phyloP scores from a whole-genome alignment of 139 green algal species.

The Desmodesmus armatus region DNA sequence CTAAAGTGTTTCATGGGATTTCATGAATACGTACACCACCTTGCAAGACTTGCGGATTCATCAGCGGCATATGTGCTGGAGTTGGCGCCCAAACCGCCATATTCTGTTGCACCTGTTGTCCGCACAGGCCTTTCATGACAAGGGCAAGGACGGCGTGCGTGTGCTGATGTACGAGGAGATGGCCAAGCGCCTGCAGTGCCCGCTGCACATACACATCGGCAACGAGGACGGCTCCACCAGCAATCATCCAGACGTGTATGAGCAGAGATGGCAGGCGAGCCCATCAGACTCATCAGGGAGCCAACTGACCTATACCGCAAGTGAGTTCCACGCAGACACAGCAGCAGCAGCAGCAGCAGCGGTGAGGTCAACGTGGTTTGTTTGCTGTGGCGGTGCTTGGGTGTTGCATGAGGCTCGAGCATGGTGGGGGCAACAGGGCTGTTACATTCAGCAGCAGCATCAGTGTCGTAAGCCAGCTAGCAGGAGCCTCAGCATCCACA shows the following conservation, averaged over 20 bases:
- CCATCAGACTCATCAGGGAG: conserved; percentile 31
- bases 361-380: not conserved
- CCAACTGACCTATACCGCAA: conserved; percentile 28
- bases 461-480: no score
- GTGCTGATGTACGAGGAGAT: conserved; percentile 45
- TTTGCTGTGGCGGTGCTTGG: not conserved
- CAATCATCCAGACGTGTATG: conserved; percentile 19
- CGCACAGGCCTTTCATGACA: conserved; percentile 36
- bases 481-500: not conserved
- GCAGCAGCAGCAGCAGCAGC: not conserved
- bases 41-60: no score
- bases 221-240: not conserved
- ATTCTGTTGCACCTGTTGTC: not conserved
- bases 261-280: conserved; percentile 16
- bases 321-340: not conserved
- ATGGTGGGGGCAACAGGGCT: no score
- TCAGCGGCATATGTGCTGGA: no score
- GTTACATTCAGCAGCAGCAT: no score
- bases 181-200: conserved; percentile 16
- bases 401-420: no score
- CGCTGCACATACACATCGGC: conserved; percentile 44
- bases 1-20: no score
- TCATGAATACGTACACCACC: no score
- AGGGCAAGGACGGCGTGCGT: conserved; percentile 47
- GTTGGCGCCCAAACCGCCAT: no score